These are phyloP conservation scores for Geotrichum phurueaensis DNA, from an alignment of 1,139 yeast species.

Conservation along the genomic window DNA sequence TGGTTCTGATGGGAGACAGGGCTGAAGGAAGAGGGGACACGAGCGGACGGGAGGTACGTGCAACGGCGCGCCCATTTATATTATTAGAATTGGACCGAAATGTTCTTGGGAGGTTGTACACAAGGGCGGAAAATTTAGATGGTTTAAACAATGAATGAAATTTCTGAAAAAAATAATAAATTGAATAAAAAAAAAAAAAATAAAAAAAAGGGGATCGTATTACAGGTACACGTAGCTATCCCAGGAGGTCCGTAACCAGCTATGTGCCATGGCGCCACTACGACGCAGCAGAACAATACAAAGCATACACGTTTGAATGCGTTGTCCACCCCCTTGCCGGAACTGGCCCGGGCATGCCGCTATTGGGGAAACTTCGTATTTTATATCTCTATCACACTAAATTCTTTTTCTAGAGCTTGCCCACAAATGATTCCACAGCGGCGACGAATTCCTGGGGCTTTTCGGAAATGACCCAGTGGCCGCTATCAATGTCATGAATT, in stretches of 20 bases:
- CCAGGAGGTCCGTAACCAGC: background rate
- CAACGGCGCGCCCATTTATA: background rate
- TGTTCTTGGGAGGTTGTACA: background rate
- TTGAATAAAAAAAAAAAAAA: background rate
- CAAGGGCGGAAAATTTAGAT: background rate
- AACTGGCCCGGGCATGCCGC: no score
- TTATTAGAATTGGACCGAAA: background rate
- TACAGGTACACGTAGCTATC: background rate
- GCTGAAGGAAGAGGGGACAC: background rate
- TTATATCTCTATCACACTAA: no score
- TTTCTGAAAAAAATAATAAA: background rate
- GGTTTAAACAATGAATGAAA: background rate
- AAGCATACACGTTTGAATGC: no score
- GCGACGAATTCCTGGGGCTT: slow-evolving; percentile 27
- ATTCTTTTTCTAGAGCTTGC: background rate
- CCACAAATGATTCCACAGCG: slow-evolving; percentile 10
- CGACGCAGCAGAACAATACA: no score
- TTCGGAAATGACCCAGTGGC: slow-evolving; percentile 62
- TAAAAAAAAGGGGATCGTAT: background rate
- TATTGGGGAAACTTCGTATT: background rate
- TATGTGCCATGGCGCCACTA: background rate
- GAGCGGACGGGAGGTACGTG: no score
- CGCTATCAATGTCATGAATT: slow-evolving; percentile 67
- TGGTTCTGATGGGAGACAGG: background rate
- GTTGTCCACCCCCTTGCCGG: no score